Percentiles rank a stretch among this genome's conserved stretches.
phyloP scores from a whole-genome alignment of 1,284 basidiomycete species.

The Leccinum colubrinum region DNA sequence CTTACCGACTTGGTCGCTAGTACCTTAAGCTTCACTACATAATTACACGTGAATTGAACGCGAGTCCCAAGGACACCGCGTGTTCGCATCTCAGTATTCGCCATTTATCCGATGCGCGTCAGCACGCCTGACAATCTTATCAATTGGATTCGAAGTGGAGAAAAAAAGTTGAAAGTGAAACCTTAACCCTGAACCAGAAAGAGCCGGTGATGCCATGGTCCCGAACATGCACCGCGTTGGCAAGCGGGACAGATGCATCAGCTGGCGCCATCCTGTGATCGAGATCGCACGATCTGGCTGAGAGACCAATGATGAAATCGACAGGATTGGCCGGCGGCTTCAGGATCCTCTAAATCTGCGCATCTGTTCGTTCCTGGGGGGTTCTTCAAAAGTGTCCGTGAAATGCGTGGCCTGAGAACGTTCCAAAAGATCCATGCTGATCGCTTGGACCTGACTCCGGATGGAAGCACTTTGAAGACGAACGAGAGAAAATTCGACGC shows the following conservation, averaged over 20 bases:
- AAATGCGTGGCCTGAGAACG: conserved; percentile 13
- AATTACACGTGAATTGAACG: conserved; percentile 24
- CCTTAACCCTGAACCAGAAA: conserved; percentile 15
- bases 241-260: conserved; percentile 7
- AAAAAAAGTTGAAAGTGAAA: conserved; percentile 11
- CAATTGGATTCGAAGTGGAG: conserved; percentile 8
- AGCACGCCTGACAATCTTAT: not conserved
- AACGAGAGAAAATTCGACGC: conserved; percentile 1
- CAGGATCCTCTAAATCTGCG: conserved; percentile 10
- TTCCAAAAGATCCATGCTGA: conserved; percentile 13
- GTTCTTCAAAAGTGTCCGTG: conserved; percentile 10
- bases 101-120: conserved; percentile 17
- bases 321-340: conserved; percentile 17
- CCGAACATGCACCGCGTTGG: conserved; percentile 3
- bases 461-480: not conserved
- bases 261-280: conserved; percentile 14
- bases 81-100: conserved; percentile 20
- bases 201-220: conserved; percentile 10
- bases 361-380: conserved; percentile 10
- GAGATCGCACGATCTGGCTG: conserved; percentile 24
- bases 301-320: conserved; percentile 10
- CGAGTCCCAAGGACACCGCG: conserved; percentile 28
- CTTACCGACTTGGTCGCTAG: conserved; percentile 27
- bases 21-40: conserved; percentile 31
- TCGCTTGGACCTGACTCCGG: conserved; percentile 7